These are phyloP conservation scores for Durusdinium trenchii DNA, from an alignment of 73 alveolate species.

Conservation along the genomic window DNA sequence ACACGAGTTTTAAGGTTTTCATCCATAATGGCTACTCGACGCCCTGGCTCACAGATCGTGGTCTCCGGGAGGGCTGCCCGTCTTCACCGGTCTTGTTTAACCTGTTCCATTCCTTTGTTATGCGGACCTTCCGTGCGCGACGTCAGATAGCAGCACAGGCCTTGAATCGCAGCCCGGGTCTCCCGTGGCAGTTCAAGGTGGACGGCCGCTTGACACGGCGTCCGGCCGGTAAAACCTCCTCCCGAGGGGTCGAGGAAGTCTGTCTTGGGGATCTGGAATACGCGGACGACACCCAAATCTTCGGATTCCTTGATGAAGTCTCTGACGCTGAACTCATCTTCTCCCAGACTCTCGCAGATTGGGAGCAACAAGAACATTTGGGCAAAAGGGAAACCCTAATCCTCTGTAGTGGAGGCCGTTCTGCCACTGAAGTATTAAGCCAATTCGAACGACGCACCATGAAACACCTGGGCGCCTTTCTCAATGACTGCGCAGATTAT, in stretches of 20 bases:
- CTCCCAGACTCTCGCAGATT: not conserved
- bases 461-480: conserved; percentile 15
- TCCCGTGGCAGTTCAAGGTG: conserved; percentile 26
- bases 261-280: conserved; percentile 1
- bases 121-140: not conserved
- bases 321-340: not conserved
- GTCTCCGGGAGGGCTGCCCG: conserved; percentile 43
- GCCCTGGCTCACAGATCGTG: not conserved
- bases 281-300: conserved; percentile 25
- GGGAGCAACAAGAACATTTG: conserved; percentile 24
- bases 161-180: not conserved
- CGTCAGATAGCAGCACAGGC: not conserved
- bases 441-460: not conserved
- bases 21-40: not conserved
- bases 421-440: not conserved
- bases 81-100: conserved; percentile 10
- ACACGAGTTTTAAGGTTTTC: not conserved
- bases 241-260: not conserved
- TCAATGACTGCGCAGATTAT: not conserved
- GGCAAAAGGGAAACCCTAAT: conserved; percentile 13
- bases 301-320: not conserved
- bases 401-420: not conserved
- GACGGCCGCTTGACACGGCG: not conserved
- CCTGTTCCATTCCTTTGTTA: not conserved
- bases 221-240: too few species aligned